Conservation (phyloP, 176 grass and related monocot genomes). For the Dendrocalamus sinicus region DNA sequence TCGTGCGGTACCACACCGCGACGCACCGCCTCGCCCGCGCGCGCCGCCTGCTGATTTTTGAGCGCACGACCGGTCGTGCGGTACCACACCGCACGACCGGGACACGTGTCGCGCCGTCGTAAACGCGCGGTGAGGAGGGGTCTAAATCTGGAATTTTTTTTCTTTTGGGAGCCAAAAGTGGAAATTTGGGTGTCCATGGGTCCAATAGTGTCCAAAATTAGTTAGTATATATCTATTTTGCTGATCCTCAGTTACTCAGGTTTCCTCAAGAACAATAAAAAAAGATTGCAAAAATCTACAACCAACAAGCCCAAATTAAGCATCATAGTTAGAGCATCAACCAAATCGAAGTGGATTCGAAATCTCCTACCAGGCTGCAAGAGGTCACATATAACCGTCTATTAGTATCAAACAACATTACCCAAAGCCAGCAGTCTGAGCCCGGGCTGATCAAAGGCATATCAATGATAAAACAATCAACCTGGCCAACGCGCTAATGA, state of each 20-base stretch:
- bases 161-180: no score
- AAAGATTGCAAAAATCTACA: neutral
- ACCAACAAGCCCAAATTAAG: neutral
- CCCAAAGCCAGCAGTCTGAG: neutral
- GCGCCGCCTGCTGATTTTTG: no score
- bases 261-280: neutral
- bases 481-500: neutral
- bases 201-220: no score
- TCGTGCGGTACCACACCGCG: no score
- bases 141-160: no score
- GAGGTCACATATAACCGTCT: neutral
- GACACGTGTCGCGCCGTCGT: no score
- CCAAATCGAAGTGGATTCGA: neutral
- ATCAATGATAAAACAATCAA: neutral
- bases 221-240: neutral
- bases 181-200: no score
- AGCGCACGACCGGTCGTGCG: no score
- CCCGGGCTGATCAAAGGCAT: neutral
- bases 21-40: no score
- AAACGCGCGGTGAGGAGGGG: no score
- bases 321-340: neutral
- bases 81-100: no score
- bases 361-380: neutral
- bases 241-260: neutral
- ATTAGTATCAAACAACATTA: neutral